phyloP scores from a whole-genome alignment of 2,329 filamentous ascomycete genomes.

The Paramyrothecium sp. region DNA sequence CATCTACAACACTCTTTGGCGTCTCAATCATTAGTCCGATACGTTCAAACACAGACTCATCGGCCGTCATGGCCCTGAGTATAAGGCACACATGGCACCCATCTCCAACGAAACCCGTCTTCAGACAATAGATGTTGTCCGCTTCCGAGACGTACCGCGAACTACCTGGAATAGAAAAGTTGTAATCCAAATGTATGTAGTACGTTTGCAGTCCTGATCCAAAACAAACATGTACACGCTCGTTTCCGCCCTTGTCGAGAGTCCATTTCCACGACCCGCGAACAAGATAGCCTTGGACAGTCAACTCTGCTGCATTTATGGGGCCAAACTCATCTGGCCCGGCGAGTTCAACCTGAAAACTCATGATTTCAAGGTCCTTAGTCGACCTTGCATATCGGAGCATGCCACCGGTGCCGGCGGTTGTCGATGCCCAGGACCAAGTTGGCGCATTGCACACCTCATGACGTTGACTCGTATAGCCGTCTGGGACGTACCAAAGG shows the following conservation, averaged over 20 bases:
- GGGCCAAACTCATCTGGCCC: slow-evolving; percentile 5
- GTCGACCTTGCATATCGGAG: neutral
- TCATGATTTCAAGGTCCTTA: slow-evolving; percentile 1
- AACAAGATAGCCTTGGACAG: slow-evolving; percentile 1
- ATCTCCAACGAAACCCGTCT: slow-evolving; percentile 8
- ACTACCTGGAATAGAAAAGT: slow-evolving; percentile 1
- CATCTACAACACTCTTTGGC: neutral
- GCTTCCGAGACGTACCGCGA: neutral
- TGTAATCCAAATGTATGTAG: slow-evolving; percentile 1
- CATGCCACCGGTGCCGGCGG: neutral
- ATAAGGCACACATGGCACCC: slow-evolving; percentile 8
- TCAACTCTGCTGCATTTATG: slow-evolving; percentile 2
- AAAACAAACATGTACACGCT: neutral
- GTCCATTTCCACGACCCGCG: slow-evolving; percentile 2
- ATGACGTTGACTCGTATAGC: neutral
- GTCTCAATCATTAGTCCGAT: slow-evolving; percentile 3
- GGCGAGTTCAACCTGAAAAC: neutral
- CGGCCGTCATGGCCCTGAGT: neutral
- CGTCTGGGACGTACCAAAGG: slow-evolving; percentile 3
- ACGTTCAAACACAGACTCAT: neutral
- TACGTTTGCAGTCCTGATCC: neutral
- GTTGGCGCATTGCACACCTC: slow-evolving; percentile 2
- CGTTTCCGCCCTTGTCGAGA: neutral
- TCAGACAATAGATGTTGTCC: slow-evolving; percentile 5
- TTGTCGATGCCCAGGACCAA: slow-evolving; percentile 7